phyloP scores from a whole-genome alignment of 768 basidiomycete species.

The Pleurotus giganteus region DNA sequence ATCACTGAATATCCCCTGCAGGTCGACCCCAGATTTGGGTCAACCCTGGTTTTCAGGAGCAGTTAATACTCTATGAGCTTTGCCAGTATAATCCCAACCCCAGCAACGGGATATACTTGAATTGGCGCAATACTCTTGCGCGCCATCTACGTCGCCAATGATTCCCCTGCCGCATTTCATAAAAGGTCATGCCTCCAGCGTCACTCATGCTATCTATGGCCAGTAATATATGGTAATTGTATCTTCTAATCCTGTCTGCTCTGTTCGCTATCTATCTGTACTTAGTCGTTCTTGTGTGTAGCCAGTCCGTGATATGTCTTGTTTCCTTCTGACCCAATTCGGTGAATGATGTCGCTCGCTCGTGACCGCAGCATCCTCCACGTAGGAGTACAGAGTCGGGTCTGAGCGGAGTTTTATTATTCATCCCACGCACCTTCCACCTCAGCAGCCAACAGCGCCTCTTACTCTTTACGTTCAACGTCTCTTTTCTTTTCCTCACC shows the following conservation, averaged over 20 bases:
- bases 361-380: constrained; percentile 4
- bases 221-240: neutral
- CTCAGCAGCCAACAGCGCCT: constrained; percentile 21
- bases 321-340: too few species aligned
- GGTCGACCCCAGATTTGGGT: constrained; percentile 79
- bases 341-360: too few species aligned
- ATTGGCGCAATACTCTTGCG: constrained; percentile 52
- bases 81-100: constrained; percentile 65
- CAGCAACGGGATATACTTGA: constrained; percentile 60
- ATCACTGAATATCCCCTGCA: constrained; percentile 25
- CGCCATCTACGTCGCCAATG: neutral
- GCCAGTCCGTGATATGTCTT: too few species aligned
- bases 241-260: neutral
- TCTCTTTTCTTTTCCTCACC: constrained; percentile 17
- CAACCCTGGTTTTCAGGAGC: constrained; percentile 77
- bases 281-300: neutral
- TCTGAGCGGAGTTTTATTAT: constrained; percentile 44
- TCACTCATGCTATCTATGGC: neutral
- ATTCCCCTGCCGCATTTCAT: neutral
- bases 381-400: constrained; percentile 9
- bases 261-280: neutral
- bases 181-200: neutral
- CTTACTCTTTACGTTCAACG: constrained; percentile 11
- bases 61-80: constrained; percentile 72
- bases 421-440: constrained; percentile 40